Base-by-base conservation (phyloP, 495 filamentous ascomycete genomes). In the Daldinia concentrica region DNA sequence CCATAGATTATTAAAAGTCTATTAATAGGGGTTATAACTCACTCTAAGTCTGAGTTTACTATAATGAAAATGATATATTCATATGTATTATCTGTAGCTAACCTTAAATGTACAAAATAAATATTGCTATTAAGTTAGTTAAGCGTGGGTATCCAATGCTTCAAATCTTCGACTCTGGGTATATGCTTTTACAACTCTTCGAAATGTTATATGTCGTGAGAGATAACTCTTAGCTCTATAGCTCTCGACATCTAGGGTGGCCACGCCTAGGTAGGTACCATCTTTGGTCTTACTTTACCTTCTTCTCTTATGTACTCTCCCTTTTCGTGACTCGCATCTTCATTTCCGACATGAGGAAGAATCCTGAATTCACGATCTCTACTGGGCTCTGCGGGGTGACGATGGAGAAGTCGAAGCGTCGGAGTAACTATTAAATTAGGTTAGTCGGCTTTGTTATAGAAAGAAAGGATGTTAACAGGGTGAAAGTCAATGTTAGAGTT, bases 391-490 rank as follows among this genome's bases (percentile, higher is more conserved):
- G 71, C 9, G 71, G 66, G 1, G 24, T 62, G 4, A 73, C 43
- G 24, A 73, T 62, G 15, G 71, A 65, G 27, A 73, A 73, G 19
- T 73, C 62, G 58, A 66, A 73, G n/a, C 66, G 71, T 26, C 66
- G 71, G 30, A 73, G 62, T 9, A 73, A 54, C 71, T 73, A 56
- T 43, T 9, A 37, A 3, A 36, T 22, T 19, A 3, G 14, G 17
- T 59, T 26, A 1, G 48, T 66, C 43, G 65, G 51, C 24, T n/a
- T 30, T 12, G 17, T 30, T 24, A 41, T 15, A 32, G n/a, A 61
- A 9, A 43, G n/a, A 17, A 36, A 19, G 14, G 39, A 11, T 14
- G 11, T 45, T 6, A 27, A 19, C 9, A 12, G 14, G 12, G 5
- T 6, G 1, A 6, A 24, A 34, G 24, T 2, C 29, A 39, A 22